Conservation (phyloP, 352 stramenopile genomes). For the Elongisporangium undulatum region DNA sequence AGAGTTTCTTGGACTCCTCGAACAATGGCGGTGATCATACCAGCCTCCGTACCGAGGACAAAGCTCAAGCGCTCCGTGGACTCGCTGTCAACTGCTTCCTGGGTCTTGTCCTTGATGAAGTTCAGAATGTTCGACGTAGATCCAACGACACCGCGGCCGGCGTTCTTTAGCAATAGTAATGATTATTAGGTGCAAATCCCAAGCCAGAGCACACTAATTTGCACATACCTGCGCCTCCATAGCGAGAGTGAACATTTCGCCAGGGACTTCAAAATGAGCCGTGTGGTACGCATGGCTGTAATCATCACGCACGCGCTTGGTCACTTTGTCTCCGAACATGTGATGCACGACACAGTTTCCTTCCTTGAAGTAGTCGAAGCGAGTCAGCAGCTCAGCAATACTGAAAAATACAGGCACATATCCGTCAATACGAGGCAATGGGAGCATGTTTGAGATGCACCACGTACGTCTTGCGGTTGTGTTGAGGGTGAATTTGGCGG, state of each 20-base stretch:
- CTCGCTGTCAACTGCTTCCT: slow-evolving; percentile 65
- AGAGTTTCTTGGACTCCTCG: slow-evolving; percentile 88
- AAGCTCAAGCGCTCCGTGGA: slow-evolving; percentile 87
- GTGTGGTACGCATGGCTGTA: slow-evolving; percentile 94
- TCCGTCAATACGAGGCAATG: neutral
- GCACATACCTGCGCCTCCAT: slow-evolving; percentile 80
- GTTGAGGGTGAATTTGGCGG: slow-evolving; percentile 72
- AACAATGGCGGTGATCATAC: slow-evolving; percentile 98
- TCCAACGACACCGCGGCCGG: slow-evolving; percentile 90
- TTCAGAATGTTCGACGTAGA: slow-evolving; percentile 97
- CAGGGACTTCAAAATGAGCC: slow-evolving; percentile 96
- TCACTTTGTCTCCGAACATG: slow-evolving; percentile 96
- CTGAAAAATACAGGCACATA: slow-evolving; percentile 8
- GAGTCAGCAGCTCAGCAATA: slow-evolving; percentile 76
- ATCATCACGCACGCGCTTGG: slow-evolving; percentile 87
- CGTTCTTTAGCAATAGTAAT: slow-evolving; percentile 32
- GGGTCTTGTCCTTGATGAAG: slow-evolving; percentile 96
- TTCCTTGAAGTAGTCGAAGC: slow-evolving; percentile 94
- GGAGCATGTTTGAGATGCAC: neutral
- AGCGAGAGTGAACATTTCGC: slow-evolving; percentile 98
- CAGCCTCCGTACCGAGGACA: slow-evolving; percentile 95
- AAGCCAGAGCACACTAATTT: neutral
- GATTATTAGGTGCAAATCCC: neutral
- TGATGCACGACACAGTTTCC: slow-evolving; percentile 98
- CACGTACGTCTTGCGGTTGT: slow-evolving; percentile 71